Evolutionary conservation across 2,329 filamentous ascomycete species (phyloP).

Genomic region (Epichloe coenophiala): DNA sequence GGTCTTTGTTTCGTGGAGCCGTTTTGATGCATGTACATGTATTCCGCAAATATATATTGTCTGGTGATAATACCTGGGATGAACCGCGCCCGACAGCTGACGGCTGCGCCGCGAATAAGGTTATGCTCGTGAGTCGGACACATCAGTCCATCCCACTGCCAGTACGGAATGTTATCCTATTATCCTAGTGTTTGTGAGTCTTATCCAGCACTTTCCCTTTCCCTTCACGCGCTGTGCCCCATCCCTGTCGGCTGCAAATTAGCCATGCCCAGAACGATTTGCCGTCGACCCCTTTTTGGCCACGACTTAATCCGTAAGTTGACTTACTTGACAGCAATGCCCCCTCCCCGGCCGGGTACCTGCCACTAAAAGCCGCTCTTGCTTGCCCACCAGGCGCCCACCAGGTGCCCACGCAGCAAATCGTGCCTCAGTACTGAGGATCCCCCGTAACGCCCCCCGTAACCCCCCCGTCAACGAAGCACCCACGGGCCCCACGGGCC

Average conservation of each 20-base stretch:
- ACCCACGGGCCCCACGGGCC: neutral
- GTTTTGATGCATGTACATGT: too few species aligned
- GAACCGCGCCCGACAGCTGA: too few species aligned
- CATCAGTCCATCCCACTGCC: neutral
- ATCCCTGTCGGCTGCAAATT: neutral
- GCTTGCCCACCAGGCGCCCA: neutral
- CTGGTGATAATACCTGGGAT: too few species aligned
- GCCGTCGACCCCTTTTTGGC: neutral
- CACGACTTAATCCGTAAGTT: neutral
- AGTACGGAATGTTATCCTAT: neutral
- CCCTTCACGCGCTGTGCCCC: neutral
- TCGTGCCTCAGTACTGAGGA: neutral
- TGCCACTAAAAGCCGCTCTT: slow-evolving; percentile 5
- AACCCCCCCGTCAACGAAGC: neutral
- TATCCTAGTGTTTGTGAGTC: too few species aligned
- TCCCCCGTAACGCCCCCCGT: neutral
- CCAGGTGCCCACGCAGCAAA: neutral
- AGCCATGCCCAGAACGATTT: neutral
- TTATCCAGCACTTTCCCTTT: neutral
- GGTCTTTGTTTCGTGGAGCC: neutral
- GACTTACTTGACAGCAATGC: neutral
- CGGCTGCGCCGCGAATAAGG: too few species aligned
- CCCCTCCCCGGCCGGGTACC: slow-evolving; percentile 1
- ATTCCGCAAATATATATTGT: too few species aligned
- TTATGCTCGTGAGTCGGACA: too few species aligned